Evolutionary conservation across 2,329 filamentous ascomycete genomes (phyloP).

Genomic region (Ophiostoma australiae): DNA sequence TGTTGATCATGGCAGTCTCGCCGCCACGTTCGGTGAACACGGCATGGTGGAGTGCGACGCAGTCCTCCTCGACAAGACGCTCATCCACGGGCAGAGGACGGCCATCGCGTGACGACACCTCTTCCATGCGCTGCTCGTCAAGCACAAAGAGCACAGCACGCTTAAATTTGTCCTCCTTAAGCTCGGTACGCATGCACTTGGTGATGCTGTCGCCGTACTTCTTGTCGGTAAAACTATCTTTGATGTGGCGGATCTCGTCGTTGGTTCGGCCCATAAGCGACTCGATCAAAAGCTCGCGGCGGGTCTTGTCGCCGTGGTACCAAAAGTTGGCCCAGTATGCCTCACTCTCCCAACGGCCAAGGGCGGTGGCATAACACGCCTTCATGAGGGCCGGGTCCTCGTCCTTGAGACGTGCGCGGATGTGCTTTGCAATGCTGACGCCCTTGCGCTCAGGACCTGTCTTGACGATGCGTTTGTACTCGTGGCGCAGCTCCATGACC

Average conservation of each 20-base stretch:
- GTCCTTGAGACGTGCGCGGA: slow-evolving; percentile 70
- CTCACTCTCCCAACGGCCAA: slow-evolving; percentile 88
- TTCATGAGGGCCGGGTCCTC: slow-evolving; percentile 76
- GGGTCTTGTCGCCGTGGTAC: slow-evolving; percentile 82
- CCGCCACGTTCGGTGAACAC: slow-evolving; percentile 73
- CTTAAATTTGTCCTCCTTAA: slow-evolving; percentile 95
- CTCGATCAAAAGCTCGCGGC: slow-evolving; percentile 88
- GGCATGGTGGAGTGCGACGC: slow-evolving; percentile 61
- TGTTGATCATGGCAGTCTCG: slow-evolving; percentile 79
- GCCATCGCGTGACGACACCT: slow-evolving; percentile 60
- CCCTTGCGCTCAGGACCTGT: slow-evolving; percentile 66
- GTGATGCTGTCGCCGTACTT: slow-evolving; percentile 78
- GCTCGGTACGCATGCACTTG: slow-evolving; percentile 84
- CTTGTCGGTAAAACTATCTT: slow-evolving; percentile 83
- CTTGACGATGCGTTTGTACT: slow-evolving; percentile 89
- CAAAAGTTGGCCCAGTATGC: slow-evolving; percentile 98
- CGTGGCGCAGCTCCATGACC: slow-evolving; percentile 74
- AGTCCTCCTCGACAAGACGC: slow-evolving; percentile 63
- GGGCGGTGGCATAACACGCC: slow-evolving; percentile 80
- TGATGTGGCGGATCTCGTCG: slow-evolving; percentile 80
- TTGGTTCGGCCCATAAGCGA: slow-evolving; percentile 86
- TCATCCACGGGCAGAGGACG: slow-evolving; percentile 53
- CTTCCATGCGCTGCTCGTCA: slow-evolving; percentile 78
- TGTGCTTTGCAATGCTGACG: slow-evolving; percentile 81
- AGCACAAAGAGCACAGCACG: slow-evolving; percentile 78